Evolutionary conservation across 2,329 filamentous ascomycete species (phyloP), one percentile per base, ranked within the genome.

Genomic region (Raffaelea deltoideospora): DNA sequence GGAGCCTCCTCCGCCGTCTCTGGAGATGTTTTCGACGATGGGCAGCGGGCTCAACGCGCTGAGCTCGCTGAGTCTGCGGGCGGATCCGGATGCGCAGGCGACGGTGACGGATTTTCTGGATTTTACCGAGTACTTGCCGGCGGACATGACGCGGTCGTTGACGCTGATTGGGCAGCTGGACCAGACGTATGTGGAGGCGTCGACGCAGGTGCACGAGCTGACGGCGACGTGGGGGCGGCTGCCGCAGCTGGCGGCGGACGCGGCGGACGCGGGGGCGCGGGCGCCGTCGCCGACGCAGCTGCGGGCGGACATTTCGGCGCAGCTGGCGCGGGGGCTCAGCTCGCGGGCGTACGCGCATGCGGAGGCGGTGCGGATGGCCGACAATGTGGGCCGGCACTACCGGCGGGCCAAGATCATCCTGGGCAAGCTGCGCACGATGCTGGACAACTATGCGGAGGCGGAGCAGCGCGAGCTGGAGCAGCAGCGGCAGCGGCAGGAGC

Each of bases 41-140:
- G 55, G 52, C 41, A 59, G 57, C 43, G 46, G 53, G 5, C 55
- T 66, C 39, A 56, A 56, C 39, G n/a, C n/a, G n/a, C n/a, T n/a
- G n/a, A n/a, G n/a, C n/a, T 54, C 63, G 2, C 59, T 71, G 42
- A 58, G 60, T 4, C 55, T 67, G 51, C 68, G 69, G 45, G 63
- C 65, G 37, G 75, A 79, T 44, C 75, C 75, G 6, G 76, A 80
- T 58, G 72, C 72, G 20, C 73, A 79, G 47, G 73, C 76, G 7
- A 78, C 74, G n/a, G 68, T 79, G 15, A 77, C 72, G 41, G 75
- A 79, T 53, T 79, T 78, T 50, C 68, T 79, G 52, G 75, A 79
- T 51, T 76, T 75, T 45, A 78, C 73, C 46, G 76, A 81, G 53
- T 77, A 79, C 53, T 65, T 80, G 1, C 74, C 76, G 10, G 71